phyloP scores from a whole-genome alignment of 2,329 filamentous ascomycete genomes.

The Colletotrichum simmondsii region DNA sequence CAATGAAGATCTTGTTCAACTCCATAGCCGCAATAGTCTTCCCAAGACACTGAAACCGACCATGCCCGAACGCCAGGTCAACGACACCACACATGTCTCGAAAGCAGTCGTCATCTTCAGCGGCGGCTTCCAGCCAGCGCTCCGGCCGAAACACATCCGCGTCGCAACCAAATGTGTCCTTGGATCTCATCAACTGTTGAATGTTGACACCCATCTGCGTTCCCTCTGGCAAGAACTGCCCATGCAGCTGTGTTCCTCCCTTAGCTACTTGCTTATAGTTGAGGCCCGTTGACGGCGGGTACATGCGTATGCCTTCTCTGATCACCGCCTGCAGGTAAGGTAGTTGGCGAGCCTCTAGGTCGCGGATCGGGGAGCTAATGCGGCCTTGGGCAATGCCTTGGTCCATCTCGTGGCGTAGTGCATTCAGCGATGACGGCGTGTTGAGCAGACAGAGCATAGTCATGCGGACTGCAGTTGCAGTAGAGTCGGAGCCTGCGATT shows the following conservation, averaged over 20 bases:
- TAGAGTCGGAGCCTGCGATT: slow-evolving; percentile 50
- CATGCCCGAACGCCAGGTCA: slow-evolving; percentile 55
- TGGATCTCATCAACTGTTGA: slow-evolving; percentile 50
- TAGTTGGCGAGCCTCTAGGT: slow-evolving; percentile 48
- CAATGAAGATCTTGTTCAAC: slow-evolving; percentile 54
- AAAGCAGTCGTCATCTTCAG: slow-evolving; percentile 43
- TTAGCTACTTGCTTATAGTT: slow-evolving; percentile 61
- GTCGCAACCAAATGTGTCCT: slow-evolving; percentile 55
- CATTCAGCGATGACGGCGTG: slow-evolving; percentile 55
- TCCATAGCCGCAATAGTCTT: slow-evolving; percentile 56
- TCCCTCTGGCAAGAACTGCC: slow-evolving; percentile 48
- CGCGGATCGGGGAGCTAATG: slow-evolving; percentile 39
- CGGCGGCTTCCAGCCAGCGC: slow-evolving; percentile 56
- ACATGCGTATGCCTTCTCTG: slow-evolving; percentile 61
- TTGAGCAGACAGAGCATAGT: slow-evolving; percentile 63
- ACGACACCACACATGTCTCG: slow-evolving; percentile 47
- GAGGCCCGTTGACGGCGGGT: slow-evolving; percentile 58
- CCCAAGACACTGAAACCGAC: slow-evolving; percentile 56
- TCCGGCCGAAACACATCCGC: slow-evolving; percentile 58
- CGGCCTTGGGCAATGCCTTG: slow-evolving; percentile 31
- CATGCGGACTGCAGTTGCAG: slow-evolving; percentile 51
- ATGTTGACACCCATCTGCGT: slow-evolving; percentile 53
- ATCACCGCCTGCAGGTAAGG: slow-evolving; percentile 63
- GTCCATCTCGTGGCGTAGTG: slow-evolving; percentile 61
- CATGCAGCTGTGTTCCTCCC: slow-evolving; percentile 48